phyloP scores from a whole-genome alignment of 805 yeast species.

The Barnettozyma populi region DNA sequence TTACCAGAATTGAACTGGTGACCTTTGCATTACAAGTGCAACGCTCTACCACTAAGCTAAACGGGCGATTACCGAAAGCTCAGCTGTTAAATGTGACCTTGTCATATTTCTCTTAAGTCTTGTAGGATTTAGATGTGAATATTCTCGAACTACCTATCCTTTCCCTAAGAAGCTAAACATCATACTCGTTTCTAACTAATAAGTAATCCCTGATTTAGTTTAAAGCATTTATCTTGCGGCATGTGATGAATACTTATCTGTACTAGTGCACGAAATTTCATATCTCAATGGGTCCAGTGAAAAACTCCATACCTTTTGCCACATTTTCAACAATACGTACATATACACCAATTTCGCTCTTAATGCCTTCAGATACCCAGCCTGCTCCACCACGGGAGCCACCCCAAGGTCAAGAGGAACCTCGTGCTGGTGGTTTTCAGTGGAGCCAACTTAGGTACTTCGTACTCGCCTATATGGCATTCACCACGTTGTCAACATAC shows the following conservation, averaged over 20 bases:
- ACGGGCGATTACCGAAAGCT: constrained; percentile 46
- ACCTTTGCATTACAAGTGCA: constrained; percentile 98
- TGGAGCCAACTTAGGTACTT: constrained; percentile 8
- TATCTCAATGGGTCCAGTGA: too few species aligned
- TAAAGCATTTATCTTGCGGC: too few species aligned
- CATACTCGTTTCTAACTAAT: too few species aligned
- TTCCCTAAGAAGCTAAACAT: background rate
- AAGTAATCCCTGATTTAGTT: too few species aligned
- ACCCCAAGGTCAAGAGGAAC: background rate
- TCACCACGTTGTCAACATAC: constrained; percentile 8
- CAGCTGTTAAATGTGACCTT: background rate
- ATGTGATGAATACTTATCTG: too few species aligned
- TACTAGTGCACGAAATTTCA: too few species aligned
- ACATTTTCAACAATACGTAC: background rate
- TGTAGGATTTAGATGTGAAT: too few species aligned
- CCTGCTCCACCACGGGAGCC: background rate
- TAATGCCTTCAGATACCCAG: background rate
- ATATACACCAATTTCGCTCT: background rate
- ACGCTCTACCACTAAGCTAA: constrained; percentile 99
- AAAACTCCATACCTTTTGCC: background rate
- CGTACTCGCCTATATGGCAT: constrained; percentile 9
- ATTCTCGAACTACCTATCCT: too few species aligned
- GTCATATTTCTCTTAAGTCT: too few species aligned
- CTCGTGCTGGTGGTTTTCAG: background rate
- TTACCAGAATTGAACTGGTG: constrained; percentile 88